A percentile compares a stretch with the other conserved stretches of the same genome.
Conservation (phyloP, 140 eudicot genomes). For the Ambrosia hybrid region DNA sequence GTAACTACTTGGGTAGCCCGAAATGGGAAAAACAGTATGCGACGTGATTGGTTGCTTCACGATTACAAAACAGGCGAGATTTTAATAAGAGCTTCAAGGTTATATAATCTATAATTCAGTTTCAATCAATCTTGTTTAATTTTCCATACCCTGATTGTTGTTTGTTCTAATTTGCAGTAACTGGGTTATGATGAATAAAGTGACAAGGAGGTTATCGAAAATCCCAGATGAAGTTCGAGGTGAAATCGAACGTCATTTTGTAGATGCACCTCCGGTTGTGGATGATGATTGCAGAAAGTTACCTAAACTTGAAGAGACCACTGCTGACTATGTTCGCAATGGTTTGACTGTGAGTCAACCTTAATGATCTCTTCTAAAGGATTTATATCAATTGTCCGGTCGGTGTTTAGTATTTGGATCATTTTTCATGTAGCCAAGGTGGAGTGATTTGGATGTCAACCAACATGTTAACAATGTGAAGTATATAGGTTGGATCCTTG, state of each 20-base stretch:
- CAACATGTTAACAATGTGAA: constrained; percentile 94
- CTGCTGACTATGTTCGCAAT: constrained; percentile 57
- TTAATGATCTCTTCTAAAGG: not conserved
- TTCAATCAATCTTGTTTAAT: not conserved
- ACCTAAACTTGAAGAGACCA: constrained; percentile 70
- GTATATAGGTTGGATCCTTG: constrained; percentile 90
- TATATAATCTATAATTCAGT: constrained; percentile 2
- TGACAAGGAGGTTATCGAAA: constrained; percentile 74
- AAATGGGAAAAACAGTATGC: constrained; percentile 88
- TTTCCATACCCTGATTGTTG: not conserved
- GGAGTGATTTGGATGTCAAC: constrained; percentile 91
- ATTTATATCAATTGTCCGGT: not conserved
- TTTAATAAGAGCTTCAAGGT: constrained; percentile 91
- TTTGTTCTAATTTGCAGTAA: constrained; percentile 37
- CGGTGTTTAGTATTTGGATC: not conserved
- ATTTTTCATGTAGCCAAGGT: constrained; percentile 61
- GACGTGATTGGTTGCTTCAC: constrained; percentile 92
- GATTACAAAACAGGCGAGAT: constrained; percentile 76
- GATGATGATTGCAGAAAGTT: constrained; percentile 64
- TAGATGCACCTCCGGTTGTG: constrained; percentile 73
- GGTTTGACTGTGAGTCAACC: constrained; percentile 69
- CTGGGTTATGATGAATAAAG: constrained; percentile 95
- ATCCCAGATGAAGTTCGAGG: constrained; percentile 86
- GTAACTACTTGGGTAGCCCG: constrained; percentile 93
- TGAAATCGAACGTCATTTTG: constrained; percentile 67